A percentile compares a stretch with the other conserved stretches of the same genome.
Evolutionary conservation across 768 basidiomycete genomes (phyloP).

Genomic region (Calocybe indica): DNA sequence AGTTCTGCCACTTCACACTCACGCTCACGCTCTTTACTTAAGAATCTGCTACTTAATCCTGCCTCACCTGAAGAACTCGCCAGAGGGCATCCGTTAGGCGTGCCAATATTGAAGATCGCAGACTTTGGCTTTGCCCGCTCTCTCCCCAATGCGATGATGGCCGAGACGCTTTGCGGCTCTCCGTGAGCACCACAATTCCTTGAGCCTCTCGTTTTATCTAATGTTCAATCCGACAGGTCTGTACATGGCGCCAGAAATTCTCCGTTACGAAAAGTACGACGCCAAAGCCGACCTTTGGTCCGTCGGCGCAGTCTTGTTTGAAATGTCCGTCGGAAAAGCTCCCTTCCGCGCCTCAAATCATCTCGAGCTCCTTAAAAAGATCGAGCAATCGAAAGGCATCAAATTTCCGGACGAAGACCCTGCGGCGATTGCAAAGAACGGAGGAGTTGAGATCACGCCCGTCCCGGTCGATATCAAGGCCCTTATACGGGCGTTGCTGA

Average conservation of each 20-base stretch:
- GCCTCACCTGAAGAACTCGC: conserved; percentile 74
- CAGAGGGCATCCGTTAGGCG: conserved; percentile 84
- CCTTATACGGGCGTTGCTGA: conserved; percentile 79
- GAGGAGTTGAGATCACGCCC: conserved; percentile 39
- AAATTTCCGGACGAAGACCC: conserved; percentile 93
- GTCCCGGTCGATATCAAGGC: conserved; percentile 84
- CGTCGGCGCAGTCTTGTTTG: conserved; percentile 93
- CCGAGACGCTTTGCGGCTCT: conserved; percentile 96
- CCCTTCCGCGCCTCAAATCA: conserved; percentile 96
- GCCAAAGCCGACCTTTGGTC: conserved; percentile 98
- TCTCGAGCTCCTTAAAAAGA: conserved; percentile 90
- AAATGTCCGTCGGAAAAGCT: conserved; percentile 90
- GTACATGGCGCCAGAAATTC: conserved; percentile 99
- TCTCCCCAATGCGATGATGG: conserved; percentile 88
- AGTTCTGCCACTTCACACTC: neutral
- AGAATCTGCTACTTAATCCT: conserved; percentile 90
- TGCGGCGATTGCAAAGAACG: conserved; percentile 32
- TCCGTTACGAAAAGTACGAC: conserved; percentile 96
- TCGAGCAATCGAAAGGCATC: conserved; percentile 86
- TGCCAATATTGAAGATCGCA: conserved; percentile 94
- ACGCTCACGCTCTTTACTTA: neutral
- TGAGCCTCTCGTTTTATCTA: neutral
- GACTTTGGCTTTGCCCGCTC: conserved; percentile 98
- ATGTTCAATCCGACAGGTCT: conserved; percentile 39
- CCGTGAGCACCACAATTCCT: conserved; percentile 54